Evolutionary conservation across 2,329 filamentous ascomycete species (phyloP), one percentile per base, ranked within the genome.

Genomic region (Cladosporium phlei): DNA sequence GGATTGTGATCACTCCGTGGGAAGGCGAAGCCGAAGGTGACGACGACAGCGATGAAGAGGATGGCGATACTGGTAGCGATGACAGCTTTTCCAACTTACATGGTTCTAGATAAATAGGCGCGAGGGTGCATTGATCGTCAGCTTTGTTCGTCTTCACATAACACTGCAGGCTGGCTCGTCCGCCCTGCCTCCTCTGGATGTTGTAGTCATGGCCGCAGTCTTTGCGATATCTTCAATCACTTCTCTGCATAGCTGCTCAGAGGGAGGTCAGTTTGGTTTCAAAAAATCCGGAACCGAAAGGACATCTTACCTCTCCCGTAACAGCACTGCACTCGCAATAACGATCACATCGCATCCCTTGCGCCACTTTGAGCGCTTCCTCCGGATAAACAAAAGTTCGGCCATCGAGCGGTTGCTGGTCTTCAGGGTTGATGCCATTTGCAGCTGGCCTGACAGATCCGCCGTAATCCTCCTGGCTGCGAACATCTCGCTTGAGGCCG

Each of bases 291-390:
- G 20, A 3, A 8, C 1, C 3, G 12, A 34, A 10, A 27, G 4
- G 9, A 11, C 6, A 16, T 2, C 48, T 38, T 32, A 57, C 55
- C 33, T 64, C 61, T 3, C 79, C 79, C 5, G 79, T 82, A 29
- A 76, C 28, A 30, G 79, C 78, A 51, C 77, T 80, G 53, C 79
- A 83, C 58, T 83, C 79, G 3, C 77, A 79, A 62, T 83, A 83
- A 27, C 71, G 67, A 66, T 83, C 79, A 59, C 75, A 79, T 19
- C 77, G 68, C 65, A 82, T 74, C 54, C 78, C 74, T 54, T 80
- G 77, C 12, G 79, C 78, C 5, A 78, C 54, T 11, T 63, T 59
- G 5, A 75, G 37, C 2, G 65, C 73, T 53, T 75, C 72, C 35
- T 78, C 62, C 58, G 74, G 67, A 74, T 79, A 65, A 52, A 77